Evolutionary conservation across 129 eudicot genomes (phyloP), one percentile per base, ranked within the genome.

Genomic region (Flaveria bidentis): DNA sequence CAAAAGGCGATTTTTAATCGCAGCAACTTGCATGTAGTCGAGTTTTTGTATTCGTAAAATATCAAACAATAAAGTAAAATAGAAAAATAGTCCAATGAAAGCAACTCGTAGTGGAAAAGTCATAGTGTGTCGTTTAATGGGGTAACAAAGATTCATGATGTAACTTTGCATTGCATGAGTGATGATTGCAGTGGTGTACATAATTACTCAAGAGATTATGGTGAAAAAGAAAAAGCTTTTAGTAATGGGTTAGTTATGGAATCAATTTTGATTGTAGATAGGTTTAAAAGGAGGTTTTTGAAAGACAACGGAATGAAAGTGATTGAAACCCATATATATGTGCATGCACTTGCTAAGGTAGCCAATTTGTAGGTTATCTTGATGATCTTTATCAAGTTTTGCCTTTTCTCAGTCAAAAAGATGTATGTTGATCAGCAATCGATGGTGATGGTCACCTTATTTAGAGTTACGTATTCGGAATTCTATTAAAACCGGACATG

Each of bases 81-180:
- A 33, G 46, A 70, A 71, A 71, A 71, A 20, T 63, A 47, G 28
- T 78, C n/a, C 41, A 71, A 16, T 70, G 41, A 36, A 62, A 73
- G 47, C 39, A 64, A 28, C 39, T 61, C 62, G 73, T 62, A 71
- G 78, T 79, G 83, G 83, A 63, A 79, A 71, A 72, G 74, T 57
- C 69, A 73, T 14, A 53, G 74, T 73, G 50, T 72, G 83, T 72
- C 74, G 69, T 73, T 44, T 64, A 73, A 80, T 80, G 79, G 83
- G 83, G 83, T 55, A 53, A 80, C 83, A 80, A 20, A 80, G 74
- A 73, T 80, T 65, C 83, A 80, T 80, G 78, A 80, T 80, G 58
- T 80, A 56, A 71, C 72, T 61, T 72, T 62, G 73, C 75, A 80
- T 73, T 67, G 79, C 84, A 80, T 80, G 83, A 73, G 83, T 55